Evolutionary conservation across 768 basidiomycete genomes (phyloP).

Genomic region (Amyloporia xantha): DNA sequence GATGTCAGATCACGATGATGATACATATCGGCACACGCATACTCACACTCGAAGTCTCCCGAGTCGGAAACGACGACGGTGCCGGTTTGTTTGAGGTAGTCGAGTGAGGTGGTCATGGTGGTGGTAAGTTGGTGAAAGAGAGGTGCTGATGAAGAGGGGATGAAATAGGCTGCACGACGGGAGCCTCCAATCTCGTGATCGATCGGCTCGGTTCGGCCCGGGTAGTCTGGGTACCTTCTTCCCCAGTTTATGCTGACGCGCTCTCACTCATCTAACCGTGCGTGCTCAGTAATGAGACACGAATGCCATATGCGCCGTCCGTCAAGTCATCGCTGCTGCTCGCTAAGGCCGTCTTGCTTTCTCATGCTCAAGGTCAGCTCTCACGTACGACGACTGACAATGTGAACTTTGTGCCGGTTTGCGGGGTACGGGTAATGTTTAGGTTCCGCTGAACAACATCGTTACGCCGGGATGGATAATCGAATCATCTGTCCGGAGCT

Average conservation of each 20-base stretch:
- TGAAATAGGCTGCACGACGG: background rate
- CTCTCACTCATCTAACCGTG: background rate
- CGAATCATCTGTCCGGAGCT: too few relatives aligned
- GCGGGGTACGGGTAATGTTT: too few relatives aligned
- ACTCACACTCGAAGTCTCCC: conserved; percentile 83
- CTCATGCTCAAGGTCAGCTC: too few relatives aligned
- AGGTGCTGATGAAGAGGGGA: background rate
- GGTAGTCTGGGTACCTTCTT: background rate
- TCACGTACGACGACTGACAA: too few relatives aligned
- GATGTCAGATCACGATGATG: conserved; percentile 13
- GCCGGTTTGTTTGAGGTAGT: conserved; percentile 82
- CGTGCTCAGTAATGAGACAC: background rate
- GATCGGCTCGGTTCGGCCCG: conserved; percentile 5
- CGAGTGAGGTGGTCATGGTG: conserved; percentile 72
- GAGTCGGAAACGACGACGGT: conserved; percentile 98
- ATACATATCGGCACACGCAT: conserved; percentile 3
- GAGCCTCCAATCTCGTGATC: background rate
- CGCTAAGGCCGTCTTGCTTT: too few relatives aligned
- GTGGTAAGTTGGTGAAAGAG: conserved; percentile 4
- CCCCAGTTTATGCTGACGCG: background rate
- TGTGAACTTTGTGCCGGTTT: too few relatives aligned
- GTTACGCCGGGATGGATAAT: too few relatives aligned
- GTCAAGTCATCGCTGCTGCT: too few relatives aligned
- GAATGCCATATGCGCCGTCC: too few relatives aligned
- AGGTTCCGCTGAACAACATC: too few relatives aligned